These are phyloP conservation scores for Rhodotorula glutinis DNA, from an alignment of 1,284 basidiomycete species.

Conservation along the genomic window DNA sequence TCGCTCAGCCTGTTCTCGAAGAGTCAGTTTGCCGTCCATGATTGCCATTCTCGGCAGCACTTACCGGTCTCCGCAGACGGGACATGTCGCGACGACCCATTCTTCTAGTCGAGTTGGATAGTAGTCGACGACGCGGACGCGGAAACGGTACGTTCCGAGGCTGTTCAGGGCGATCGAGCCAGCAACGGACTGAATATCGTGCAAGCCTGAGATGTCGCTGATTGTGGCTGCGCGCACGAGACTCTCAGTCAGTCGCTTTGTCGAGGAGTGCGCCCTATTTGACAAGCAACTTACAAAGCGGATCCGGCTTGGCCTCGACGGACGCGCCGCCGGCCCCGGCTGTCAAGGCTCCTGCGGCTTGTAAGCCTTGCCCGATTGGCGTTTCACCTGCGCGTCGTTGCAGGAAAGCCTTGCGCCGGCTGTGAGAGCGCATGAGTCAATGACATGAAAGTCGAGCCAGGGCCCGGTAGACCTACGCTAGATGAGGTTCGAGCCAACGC, in stretches of 20 bases:
- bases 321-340: too few relatives aligned
- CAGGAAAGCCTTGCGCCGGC: too few relatives aligned
- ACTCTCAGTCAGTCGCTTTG: background rate
- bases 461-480: slow-evolving; percentile 1
- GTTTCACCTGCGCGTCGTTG: too few relatives aligned
- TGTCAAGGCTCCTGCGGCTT: too few relatives aligned
- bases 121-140: slow-evolving; percentile 11
- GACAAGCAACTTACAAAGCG: too few relatives aligned
- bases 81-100: slow-evolving; percentile 21
- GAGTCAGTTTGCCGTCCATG: too few relatives aligned
- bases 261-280: background rate
- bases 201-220: background rate
- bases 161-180: background rate
- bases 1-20: background rate
- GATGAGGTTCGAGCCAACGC: background rate
- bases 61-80: slow-evolving; percentile 3
- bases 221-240: slow-evolving; percentile 2
- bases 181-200: slow-evolving; percentile 1
- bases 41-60: background rate
- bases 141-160: slow-evolving; percentile 9
- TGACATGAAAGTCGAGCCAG: background rate
- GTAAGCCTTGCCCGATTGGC: too few relatives aligned
- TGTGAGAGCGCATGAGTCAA: background rate
- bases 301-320: too few relatives aligned
- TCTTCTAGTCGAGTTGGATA: slow-evolving; percentile 10